Conservation (phyloP, 2,329 filamentous ascomycete species). For the Aplosporella prunicola region DNA sequence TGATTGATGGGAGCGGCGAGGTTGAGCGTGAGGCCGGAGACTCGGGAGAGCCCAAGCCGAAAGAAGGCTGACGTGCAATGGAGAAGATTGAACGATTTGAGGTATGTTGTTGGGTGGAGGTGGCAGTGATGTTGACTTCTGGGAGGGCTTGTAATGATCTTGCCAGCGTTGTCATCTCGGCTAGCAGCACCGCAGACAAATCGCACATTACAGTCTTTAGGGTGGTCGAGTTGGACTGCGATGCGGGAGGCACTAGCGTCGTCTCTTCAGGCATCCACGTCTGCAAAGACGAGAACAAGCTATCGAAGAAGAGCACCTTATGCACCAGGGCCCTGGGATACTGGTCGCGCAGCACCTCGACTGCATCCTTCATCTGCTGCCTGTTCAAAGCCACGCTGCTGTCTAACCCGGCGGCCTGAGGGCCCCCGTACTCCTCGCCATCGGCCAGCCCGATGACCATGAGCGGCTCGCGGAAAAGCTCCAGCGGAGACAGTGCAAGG, state of each 20-base stretch:
- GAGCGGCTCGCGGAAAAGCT: constrained; percentile 77
- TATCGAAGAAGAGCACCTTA: constrained; percentile 70
- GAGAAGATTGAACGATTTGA: constrained; percentile 6
- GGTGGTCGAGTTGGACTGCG: constrained; percentile 64
- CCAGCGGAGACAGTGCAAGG: constrained; percentile 74
- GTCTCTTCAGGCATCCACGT: constrained; percentile 53
- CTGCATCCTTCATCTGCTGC: constrained; percentile 45
- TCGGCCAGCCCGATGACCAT: constrained; percentile 79
- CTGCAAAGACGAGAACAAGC: constrained; percentile 15
- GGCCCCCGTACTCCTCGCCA: constrained; percentile 51
- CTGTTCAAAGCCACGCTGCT: constrained; percentile 7
- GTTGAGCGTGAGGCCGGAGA: neutral
- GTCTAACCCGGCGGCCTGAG: constrained; percentile 46
- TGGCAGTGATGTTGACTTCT: constrained; percentile 49
- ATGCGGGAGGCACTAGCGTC: constrained; percentile 57
- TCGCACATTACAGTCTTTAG: constrained; percentile 39
- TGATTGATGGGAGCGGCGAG: too few species aligned
- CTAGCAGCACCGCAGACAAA: constrained; percentile 35
- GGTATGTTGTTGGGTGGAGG: neutral
- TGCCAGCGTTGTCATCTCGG: constrained; percentile 39
- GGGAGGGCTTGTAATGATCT: constrained; percentile 44
- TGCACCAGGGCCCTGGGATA: constrained; percentile 71
- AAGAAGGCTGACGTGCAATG: constrained; percentile 8
- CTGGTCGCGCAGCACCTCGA: constrained; percentile 60
- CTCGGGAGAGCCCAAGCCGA: constrained; percentile 5